Percentiles rank a stretch among this genome's conserved stretches.
Conservation (phyloP, 106 monocot genomes). For the Amphibolis antarctica region DNA sequence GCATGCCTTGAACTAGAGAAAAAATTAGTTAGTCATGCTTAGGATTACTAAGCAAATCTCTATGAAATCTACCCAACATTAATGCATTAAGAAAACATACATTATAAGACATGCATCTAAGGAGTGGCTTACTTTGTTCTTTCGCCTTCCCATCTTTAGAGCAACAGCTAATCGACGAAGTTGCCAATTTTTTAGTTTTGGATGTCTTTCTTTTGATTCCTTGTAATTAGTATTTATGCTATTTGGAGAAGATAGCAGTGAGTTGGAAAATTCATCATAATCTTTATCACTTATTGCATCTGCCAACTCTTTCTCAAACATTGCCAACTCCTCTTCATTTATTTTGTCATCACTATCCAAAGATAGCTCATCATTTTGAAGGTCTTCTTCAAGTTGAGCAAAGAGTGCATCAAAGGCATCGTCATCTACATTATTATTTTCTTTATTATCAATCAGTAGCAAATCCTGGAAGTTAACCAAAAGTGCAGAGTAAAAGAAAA, state of each 20-base stretch:
- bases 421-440: constrained; percentile 45
- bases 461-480: constrained; percentile 20
- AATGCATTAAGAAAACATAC: too few relatives aligned
- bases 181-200: constrained; percentile 83
- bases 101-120: too few relatives aligned
- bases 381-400: constrained; percentile 68
- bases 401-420: constrained; percentile 92
- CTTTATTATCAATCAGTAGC: constrained; percentile 20
- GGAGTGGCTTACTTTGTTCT: constrained; percentile 50
- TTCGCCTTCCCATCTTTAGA: constrained; percentile 73
- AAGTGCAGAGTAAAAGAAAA: neutral
- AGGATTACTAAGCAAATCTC: too few relatives aligned
- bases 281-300: constrained; percentile 60
- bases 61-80: too few relatives aligned
- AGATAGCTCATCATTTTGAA: constrained; percentile 46
- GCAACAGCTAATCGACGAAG: constrained; percentile 61
- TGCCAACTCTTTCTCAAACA: constrained; percentile 61
- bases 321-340: constrained; percentile 71
- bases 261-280: constrained; percentile 17
- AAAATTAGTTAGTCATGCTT: too few relatives aligned
- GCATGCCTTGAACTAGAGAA: too few relatives aligned
- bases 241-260: constrained; percentile 1
- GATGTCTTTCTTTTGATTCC: constrained; percentile 11
- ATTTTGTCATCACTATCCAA: constrained; percentile 43
- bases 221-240: constrained; percentile 15